Base-by-base conservation (phyloP, 1,284 basidiomycete genomes). In the Pseudozyma tsukubaensis region DNA sequence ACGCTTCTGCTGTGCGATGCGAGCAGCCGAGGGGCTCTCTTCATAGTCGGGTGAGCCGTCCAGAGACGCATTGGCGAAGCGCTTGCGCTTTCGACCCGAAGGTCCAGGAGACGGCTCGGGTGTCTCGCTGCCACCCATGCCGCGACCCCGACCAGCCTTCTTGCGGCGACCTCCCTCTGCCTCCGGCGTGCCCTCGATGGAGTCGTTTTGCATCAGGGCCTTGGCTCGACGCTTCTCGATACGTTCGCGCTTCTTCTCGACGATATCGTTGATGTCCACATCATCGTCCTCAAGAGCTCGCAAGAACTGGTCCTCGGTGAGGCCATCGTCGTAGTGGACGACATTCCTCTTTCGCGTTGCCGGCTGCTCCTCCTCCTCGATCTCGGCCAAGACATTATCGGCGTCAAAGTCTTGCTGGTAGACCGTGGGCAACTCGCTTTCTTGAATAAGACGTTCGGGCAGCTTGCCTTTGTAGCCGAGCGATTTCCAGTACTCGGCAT, bases 321-420 rank as follows among this genome's bases (percentile, higher is more conserved):
- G 88, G 18, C 94, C 95, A 83, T 98, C 96, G 72, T 93, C 95
- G 85, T 99, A 99, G 83, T 91, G 92, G 59, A 99, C 94, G 35
- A 92, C 89, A 62, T 90, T 90, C 62, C 96, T 89, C 82, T 93
- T 91, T 44, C 95, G 94, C 68, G 93, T 90, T 49, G 93, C 92
- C 80, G 93, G 91, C 47, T 84, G 91, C 44, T 84, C 81, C 59
- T 85, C 79, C 24, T 90, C 78, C 0, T 89, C 86, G 39, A 66
- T 67, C 21, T 77, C 81, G 21, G 61, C 62, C 43, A 69, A 40
- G 3, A 76, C 59, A 21, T 72, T 72, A 50, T 78, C 70, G 18
- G 81, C 75, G 47, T 83, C 83, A 69, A 84, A 83, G 78, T 94
- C 93, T 3, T 86, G 90, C 78, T 91, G 92, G 85, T 98, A 99